phyloP scores from a whole-genome alignment of 179 eudicot species.

The Patellifolia procumbens region DNA sequence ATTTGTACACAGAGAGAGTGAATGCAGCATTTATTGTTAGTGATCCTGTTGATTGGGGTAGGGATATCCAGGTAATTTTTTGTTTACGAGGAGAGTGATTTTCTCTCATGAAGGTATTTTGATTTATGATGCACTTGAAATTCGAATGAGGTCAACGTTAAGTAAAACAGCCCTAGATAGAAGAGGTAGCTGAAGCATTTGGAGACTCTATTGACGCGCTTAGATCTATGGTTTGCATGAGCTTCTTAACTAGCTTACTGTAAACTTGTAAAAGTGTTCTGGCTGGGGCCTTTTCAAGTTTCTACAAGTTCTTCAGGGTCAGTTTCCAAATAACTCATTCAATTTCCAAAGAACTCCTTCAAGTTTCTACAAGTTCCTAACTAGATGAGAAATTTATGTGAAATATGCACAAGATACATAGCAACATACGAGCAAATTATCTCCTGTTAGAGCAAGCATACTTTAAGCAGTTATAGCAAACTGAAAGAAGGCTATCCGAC shows the following conservation, averaged over 20 bases:
- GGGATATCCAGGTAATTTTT: conserved; percentile 73
- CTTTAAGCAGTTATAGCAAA: neutral
- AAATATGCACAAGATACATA: neutral
- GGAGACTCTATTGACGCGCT: neutral
- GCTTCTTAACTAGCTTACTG: neutral
- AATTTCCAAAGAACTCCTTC: neutral
- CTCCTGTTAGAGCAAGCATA: neutral
- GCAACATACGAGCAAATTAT: neutral
- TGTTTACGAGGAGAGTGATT: neutral
- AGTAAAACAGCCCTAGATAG: neutral
- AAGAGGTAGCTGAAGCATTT: neutral
- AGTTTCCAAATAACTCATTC: neutral
- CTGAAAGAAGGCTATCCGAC: neutral
- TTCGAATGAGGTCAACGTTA: conserved; percentile 6
- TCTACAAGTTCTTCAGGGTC: neutral
- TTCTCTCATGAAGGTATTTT: conserved; percentile 11
- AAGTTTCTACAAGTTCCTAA: neutral
- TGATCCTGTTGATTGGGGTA: conserved; percentile 85
- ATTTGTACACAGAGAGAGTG: conserved; percentile 55
- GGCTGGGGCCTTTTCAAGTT: neutral
- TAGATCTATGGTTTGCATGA: neutral
- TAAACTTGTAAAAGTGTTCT: neutral
- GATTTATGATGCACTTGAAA: neutral
- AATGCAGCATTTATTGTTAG: conserved; percentile 73
- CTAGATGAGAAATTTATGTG: neutral